Conservation (phyloP, 2,329 filamentous ascomycete genomes). For the Neonectria magnoliae region DNA sequence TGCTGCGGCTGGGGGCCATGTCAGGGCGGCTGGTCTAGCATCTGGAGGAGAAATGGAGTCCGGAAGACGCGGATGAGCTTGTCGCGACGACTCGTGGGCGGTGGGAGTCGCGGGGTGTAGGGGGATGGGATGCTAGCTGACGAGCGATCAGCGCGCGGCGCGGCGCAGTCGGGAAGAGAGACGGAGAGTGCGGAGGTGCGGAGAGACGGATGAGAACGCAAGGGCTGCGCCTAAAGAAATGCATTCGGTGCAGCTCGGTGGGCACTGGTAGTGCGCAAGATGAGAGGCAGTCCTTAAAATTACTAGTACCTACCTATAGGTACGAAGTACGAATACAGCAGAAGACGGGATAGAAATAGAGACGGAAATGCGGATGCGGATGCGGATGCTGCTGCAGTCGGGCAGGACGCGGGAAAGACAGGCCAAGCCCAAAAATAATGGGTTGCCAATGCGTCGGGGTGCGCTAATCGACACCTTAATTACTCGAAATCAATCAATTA, state of each 20-base stretch:
- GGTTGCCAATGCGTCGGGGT: constrained; percentile 14
- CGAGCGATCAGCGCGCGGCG: constrained; percentile 1
- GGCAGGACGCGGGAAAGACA: constrained; percentile 3
- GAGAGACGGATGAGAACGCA: background rate
- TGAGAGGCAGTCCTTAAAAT: too few relatives aligned
- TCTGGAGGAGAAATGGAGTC: constrained; percentile 30
- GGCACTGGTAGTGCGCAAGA: background rate
- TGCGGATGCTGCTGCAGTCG: background rate
- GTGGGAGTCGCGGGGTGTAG: background rate
- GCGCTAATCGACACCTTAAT: constrained; percentile 21
- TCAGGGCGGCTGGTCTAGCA: constrained; percentile 38
- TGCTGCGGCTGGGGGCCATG: constrained; percentile 44
- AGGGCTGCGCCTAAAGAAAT: background rate
- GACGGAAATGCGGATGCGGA: background rate
- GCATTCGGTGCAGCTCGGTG: background rate
- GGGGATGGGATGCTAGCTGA: background rate
- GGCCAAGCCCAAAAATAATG: background rate
- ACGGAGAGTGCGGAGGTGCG: background rate
- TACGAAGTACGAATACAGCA: too few relatives aligned
- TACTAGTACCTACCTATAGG: too few relatives aligned
- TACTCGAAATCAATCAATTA: background rate
- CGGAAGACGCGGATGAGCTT: background rate
- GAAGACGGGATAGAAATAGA: background rate
- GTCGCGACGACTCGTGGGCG: background rate
- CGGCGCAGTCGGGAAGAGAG: background rate